Percentiles rank a stretch among this genome's conserved stretches.
Evolutionary conservation across 129 eudicot genomes (phyloP).

Genomic region (Arctium minus): DNA sequence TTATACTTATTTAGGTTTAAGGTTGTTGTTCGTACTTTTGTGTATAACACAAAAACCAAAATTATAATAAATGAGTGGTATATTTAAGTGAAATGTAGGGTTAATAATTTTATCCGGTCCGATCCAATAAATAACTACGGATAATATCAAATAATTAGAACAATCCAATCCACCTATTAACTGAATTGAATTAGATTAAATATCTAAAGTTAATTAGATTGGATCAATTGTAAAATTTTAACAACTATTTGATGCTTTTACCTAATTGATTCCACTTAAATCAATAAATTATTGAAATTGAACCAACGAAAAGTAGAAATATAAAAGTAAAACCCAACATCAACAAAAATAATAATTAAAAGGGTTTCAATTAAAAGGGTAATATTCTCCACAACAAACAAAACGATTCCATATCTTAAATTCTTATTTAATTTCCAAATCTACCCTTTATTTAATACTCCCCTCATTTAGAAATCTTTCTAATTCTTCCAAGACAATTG

Average conservation of each 20-base stretch:
- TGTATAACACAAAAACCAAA: too few relatives aligned
- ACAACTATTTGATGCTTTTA: too few relatives aligned
- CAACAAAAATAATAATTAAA: background rate
- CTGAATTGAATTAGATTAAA: background rate
- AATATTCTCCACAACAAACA: background rate
- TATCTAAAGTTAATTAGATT: background rate
- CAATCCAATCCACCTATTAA: background rate
- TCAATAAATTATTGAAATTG: background rate
- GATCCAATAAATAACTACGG: too few relatives aligned
- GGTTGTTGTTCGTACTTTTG: too few relatives aligned
- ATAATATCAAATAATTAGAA: background rate
- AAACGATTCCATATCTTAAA: background rate
- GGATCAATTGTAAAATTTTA: background rate
- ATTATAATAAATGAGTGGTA: too few relatives aligned
- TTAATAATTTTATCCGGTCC: too few relatives aligned
- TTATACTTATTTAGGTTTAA: too few relatives aligned
- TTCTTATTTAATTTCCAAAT: constrained; percentile 11
- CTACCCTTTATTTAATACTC: constrained; percentile 1
- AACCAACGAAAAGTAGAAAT: background rate
- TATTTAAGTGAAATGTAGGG: too few relatives aligned
- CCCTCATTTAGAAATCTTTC: constrained; percentile 27
- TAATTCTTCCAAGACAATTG: constrained; percentile 70
- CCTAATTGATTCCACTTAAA: too few relatives aligned
- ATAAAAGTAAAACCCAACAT: background rate
- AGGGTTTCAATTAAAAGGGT: background rate